Conservation (phyloP, 2,329 filamentous ascomycete species). For the Colletotrichum sp. region DNA sequence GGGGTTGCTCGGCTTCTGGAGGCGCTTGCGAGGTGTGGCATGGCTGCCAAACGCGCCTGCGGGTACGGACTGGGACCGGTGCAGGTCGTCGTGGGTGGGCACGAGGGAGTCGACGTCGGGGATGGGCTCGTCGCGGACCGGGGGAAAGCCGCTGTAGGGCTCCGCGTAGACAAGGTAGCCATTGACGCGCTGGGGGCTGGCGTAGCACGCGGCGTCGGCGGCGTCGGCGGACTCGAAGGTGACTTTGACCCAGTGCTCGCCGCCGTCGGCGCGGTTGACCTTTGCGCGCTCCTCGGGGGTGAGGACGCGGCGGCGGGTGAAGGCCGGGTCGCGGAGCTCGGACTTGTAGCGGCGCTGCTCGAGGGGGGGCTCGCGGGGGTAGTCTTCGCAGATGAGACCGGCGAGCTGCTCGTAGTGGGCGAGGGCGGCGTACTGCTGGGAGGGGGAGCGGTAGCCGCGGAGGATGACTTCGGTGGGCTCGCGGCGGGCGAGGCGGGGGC, state of each 20-base stretch:
- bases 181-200: constrained; percentile 74
- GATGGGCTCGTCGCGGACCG: constrained; percentile 67
- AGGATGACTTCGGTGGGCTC: constrained; percentile 78
- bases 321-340: constrained; percentile 74
- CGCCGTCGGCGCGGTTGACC: constrained; percentile 82
- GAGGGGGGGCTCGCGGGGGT: constrained; percentile 81
- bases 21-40: constrained; percentile 29
- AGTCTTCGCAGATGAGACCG: constrained; percentile 90
- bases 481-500: constrained; percentile 35
- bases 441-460: constrained; percentile 73
- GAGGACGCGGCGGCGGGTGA: constrained; percentile 68
- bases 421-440: constrained; percentile 84
- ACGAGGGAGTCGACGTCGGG: constrained; percentile 52
- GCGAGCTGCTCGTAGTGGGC: constrained; percentile 88
- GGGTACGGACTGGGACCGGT: constrained; percentile 42
- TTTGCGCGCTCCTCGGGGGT: constrained; percentile 76
- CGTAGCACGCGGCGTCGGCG: constrained; percentile 71
- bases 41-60: constrained; percentile 23
- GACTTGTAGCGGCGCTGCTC: constrained; percentile 74
- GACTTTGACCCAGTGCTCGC: constrained; percentile 90
- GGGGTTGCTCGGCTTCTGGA: constrained; percentile 29
- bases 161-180: constrained; percentile 76
- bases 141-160: constrained; percentile 68
- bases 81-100: constrained; percentile 33
- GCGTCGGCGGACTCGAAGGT: constrained; percentile 79